Conservation (phyloP, 495 filamentous ascomycete genomes). For the Penicillium nucicola region DNA sequence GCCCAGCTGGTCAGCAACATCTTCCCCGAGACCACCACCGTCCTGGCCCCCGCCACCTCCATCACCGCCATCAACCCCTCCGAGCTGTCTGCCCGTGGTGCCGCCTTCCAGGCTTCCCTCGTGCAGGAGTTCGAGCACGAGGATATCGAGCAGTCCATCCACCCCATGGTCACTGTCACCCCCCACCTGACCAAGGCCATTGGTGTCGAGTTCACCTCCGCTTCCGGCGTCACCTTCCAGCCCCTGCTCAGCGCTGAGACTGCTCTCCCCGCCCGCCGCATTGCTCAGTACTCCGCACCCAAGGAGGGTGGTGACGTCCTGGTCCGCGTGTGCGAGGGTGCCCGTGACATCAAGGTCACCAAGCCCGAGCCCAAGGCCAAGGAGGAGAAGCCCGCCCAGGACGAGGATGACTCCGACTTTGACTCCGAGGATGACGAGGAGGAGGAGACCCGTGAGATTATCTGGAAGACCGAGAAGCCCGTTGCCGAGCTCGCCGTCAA, state of each 20-base stretch:
- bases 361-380: conserved; percentile 76
- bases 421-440: conserved; percentile 68
- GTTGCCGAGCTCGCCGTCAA: conserved; percentile 84
- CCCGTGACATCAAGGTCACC: conserved; percentile 83
- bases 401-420: conserved; percentile 63
- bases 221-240: conserved; percentile 63
- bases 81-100: conserved; percentile 83
- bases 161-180: conserved; percentile 91
- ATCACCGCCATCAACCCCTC: conserved; percentile 85
- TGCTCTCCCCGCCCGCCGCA: conserved; percentile 81
- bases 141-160: conserved; percentile 93
- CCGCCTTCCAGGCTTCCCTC: conserved; percentile 90
- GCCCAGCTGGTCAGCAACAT: conserved; percentile 68
- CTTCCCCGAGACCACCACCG: conserved; percentile 75
- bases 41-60: conserved; percentile 79
- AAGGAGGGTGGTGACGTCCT: conserved; percentile 81
- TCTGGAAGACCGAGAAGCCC: conserved; percentile 84
- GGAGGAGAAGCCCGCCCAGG: conserved; percentile 57
- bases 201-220: conserved; percentile 74
- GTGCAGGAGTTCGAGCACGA: conserved; percentile 88
- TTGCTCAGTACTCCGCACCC: conserved; percentile 69
- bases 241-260: conserved; percentile 81
- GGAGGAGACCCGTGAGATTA: conserved; percentile 79
- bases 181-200: conserved; percentile 86
- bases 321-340: conserved; percentile 81